Evolutionary conservation across 768 basidiomycete species (phyloP).

Genomic region (Cystofilobasidium macerans): DNA sequence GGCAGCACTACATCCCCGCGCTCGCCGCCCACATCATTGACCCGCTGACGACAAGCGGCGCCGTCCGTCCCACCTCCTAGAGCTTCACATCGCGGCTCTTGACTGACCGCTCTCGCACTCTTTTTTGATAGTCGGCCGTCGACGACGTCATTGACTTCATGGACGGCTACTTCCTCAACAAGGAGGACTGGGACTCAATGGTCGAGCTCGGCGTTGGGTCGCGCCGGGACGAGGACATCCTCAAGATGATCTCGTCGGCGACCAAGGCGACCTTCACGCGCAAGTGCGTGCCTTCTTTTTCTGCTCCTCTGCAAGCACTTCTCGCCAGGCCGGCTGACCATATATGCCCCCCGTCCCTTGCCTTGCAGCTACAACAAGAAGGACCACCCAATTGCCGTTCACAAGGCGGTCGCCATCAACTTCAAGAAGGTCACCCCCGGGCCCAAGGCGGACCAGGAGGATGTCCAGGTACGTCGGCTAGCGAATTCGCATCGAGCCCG

Average conservation of each 20-base stretch:
- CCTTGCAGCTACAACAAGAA: conserved; percentile 63
- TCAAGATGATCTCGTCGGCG: conserved; percentile 71
- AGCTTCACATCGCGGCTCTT: neutral
- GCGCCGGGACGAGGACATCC: conserved; percentile 57
- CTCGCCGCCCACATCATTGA: conserved; percentile 67
- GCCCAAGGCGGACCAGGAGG: conserved; percentile 79
- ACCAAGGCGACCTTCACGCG: conserved; percentile 76
- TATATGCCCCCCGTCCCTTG: neutral
- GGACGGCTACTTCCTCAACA: conserved; percentile 87
- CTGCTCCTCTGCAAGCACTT: neutral
- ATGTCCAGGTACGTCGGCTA: conserved; percentile 62
- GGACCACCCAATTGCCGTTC: conserved; percentile 90
- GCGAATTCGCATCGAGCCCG: too few relatives aligned
- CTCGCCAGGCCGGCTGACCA: neutral
- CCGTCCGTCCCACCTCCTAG: conserved; percentile 47
- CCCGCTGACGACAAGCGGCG: conserved; percentile 62
- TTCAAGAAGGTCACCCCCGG: conserved; percentile 59
- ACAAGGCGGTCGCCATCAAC: conserved; percentile 72
- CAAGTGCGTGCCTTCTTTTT: conserved; percentile 47
- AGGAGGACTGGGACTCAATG: conserved; percentile 94
- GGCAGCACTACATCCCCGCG: conserved; percentile 84
- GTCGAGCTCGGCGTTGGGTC: conserved; percentile 84
- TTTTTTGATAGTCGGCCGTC: conserved; percentile 52
- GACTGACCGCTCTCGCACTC: neutral
- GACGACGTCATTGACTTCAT: conserved; percentile 72